Base-by-base conservation (phyloP, 2,329 filamentous ascomycete species). In the Fusarium phyllophilum region DNA sequence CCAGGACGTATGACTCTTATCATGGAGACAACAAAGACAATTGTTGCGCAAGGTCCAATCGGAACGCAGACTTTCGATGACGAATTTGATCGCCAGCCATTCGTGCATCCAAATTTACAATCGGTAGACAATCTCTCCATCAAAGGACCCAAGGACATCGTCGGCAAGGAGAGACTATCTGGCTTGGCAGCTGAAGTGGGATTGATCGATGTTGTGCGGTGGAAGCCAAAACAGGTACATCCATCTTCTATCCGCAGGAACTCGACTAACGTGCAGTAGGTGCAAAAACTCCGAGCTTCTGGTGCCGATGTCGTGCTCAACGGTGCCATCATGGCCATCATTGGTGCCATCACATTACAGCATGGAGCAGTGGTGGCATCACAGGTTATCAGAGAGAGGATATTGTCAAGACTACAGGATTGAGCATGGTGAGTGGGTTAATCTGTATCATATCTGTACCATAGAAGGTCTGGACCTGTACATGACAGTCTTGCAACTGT, bases 321-420 rank as follows among this genome's bases (percentile, higher is more conserved):
- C 55, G 91, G 94, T 70, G 90, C 94, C 8, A 78, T 99, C 62
- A 94, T 95, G 81, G 94, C 95, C 51, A 92, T 99, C 62, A 85
- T 98, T 49, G 96, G 96, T 29, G 96, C 96, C 17, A 83, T 99
- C 60, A 92, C 94, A n/a, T 85, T 99, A 79, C 94, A 98, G 82
- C 91, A 93, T 76, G 96, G 96, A 52, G 93, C 92, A 42, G 91
- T 92, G 49, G 89, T 93, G 62, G 95, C 96, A 66, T 92, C 91
- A 73, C 88, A 89, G 81, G 84, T 97, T 60, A 91, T 94, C 52
- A 90, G 91, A 79, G 93, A 97, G 76, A 91, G 91, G 82, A 92
- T 97, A 81, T 83, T 97, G 78, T 70, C 79, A 33, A 78, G 78
- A 59, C 62, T 83, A 66, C 75, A 77, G 57, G 69, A 70, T 24